Evolutionary conservation across 345 rosid genomes (phyloP).

Genomic region (Eucalyptus virginea): DNA sequence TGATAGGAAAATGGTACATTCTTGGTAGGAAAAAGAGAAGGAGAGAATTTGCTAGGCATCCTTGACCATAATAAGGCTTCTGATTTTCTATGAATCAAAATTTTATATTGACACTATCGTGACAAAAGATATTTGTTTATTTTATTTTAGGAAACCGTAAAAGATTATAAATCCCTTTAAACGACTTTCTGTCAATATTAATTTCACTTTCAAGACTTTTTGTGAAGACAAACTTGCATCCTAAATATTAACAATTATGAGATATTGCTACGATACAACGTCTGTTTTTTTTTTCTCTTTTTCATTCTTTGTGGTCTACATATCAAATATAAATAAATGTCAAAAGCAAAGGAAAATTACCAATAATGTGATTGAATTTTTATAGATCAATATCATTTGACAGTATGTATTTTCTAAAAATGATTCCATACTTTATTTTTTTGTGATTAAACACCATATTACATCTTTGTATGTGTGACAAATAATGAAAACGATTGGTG

Average conservation of each 20-base stretch:
- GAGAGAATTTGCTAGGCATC: background rate
- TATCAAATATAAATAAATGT: background rate
- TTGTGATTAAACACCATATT: too few species aligned
- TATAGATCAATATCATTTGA: too few species aligned
- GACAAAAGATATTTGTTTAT: background rate
- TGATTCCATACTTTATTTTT: too few species aligned
- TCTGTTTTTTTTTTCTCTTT: accelerated
- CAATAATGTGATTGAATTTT: too few species aligned
- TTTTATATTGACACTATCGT: background rate
- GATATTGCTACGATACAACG: too few species aligned
- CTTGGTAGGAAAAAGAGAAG: background rate
- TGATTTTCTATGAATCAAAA: background rate
- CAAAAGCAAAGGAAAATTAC: background rate
- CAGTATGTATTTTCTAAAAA: too few species aligned
- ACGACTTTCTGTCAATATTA: background rate
- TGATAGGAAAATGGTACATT: background rate
- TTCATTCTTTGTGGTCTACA: too few species aligned
- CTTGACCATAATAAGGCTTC: background rate
- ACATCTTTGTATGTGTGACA: background rate
- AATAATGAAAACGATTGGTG: accelerated
- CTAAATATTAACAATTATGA: background rate
- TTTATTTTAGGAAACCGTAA: background rate
- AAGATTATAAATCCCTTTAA: background rate
- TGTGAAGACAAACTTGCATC: background rate
- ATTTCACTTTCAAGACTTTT: too few species aligned